Percentiles rank a stretch among this genome's conserved stretches.
Conservation (phyloP, 495 filamentous ascomycete genomes). For the Darksidea phi region DNA sequence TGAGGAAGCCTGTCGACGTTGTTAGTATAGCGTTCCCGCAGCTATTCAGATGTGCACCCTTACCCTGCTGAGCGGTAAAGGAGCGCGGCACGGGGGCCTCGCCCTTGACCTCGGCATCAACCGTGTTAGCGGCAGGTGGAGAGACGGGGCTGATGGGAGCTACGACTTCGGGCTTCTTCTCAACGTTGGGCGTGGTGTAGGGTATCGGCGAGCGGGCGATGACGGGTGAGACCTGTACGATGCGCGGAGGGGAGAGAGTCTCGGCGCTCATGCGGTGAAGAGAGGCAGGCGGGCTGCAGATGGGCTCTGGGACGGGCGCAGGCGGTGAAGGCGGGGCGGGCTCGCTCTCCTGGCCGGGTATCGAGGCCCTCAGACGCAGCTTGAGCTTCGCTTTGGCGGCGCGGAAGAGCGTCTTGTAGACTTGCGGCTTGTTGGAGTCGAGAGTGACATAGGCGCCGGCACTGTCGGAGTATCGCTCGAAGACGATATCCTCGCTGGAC, state of each 20-base stretch:
- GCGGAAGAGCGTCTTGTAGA: slow-evolving; percentile 96
- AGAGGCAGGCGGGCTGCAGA: slow-evolving; percentile 8
- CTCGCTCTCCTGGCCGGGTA: slow-evolving; percentile 26
- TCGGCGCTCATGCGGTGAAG: slow-evolving; percentile 27
- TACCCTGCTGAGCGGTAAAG: slow-evolving; percentile 36
- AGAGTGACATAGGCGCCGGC: slow-evolving; percentile 76
- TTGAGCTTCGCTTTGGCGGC: slow-evolving; percentile 98
- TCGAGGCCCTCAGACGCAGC: slow-evolving; percentile 82
- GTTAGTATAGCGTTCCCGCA: background rate
- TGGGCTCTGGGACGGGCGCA: slow-evolving; percentile 1
- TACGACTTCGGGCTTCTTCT: background rate
- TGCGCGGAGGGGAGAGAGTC: slow-evolving; percentile 11
- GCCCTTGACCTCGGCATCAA: slow-evolving; percentile 17
- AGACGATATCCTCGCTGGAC: slow-evolving; percentile 63
- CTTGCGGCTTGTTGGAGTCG: slow-evolving; percentile 70
- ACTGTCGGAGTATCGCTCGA: slow-evolving; percentile 97
- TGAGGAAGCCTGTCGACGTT: slow-evolving; percentile 38
- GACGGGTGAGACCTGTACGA: slow-evolving; percentile 19
- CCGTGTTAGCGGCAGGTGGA: slow-evolving; percentile 4
- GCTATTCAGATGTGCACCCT: background rate
- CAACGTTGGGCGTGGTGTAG: slow-evolving; percentile 7
- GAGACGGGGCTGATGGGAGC: slow-evolving; percentile 10
- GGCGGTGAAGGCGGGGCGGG: background rate
- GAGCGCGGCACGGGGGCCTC: slow-evolving; percentile 41
- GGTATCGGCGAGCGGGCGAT: slow-evolving; percentile 20